Percentiles rank a stretch among this genome's conserved stretches.
phyloP scores from a whole-genome alignment of 2,329 filamentous ascomycete genomes.

The Ceratocystis albifundus region DNA sequence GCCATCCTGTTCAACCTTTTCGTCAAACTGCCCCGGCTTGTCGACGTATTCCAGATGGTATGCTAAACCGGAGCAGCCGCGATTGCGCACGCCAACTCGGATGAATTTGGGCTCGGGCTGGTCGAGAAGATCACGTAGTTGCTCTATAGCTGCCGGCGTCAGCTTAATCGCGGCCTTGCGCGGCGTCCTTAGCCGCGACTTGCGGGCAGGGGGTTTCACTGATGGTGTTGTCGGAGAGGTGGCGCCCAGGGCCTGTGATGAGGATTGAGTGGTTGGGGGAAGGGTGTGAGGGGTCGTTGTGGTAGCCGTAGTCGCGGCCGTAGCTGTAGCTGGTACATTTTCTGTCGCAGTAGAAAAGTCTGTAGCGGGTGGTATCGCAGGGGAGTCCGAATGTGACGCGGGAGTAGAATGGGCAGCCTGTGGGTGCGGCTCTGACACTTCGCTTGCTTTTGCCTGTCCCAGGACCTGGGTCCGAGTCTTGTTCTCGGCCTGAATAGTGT shows the following conservation, averaged over 20 bases:
- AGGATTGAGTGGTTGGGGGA: background rate
- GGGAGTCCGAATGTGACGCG: background rate
- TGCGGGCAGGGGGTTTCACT: slow-evolving; percentile 34
- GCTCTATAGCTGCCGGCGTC: slow-evolving; percentile 65
- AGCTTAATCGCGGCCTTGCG: slow-evolving; percentile 88
- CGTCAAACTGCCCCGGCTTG: slow-evolving; percentile 76
- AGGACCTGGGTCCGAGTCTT: background rate
- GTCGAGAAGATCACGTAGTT: slow-evolving; percentile 64
- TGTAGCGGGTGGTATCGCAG: background rate
- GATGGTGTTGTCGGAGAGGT: slow-evolving; percentile 21
- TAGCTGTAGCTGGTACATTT: background rate
- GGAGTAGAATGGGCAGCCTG: background rate
- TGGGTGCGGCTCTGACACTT: background rate
- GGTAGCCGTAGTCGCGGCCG: background rate
- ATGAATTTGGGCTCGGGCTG: slow-evolving; percentile 87
- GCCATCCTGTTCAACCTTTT: slow-evolving; percentile 87
- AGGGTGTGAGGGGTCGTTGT: background rate
- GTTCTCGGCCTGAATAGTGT: background rate
- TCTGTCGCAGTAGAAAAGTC: background rate
- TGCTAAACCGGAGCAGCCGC: slow-evolving; percentile 83
- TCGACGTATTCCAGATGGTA: slow-evolving; percentile 95
- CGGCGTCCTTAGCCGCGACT: slow-evolving; percentile 52
- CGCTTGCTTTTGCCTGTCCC: background rate
- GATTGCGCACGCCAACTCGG: slow-evolving; percentile 84
- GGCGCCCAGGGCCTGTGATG: background rate